Evolutionary conservation across 2,329 filamentous ascomycete genomes (phyloP).

Genomic region (Stachybotrys elegans): DNA sequence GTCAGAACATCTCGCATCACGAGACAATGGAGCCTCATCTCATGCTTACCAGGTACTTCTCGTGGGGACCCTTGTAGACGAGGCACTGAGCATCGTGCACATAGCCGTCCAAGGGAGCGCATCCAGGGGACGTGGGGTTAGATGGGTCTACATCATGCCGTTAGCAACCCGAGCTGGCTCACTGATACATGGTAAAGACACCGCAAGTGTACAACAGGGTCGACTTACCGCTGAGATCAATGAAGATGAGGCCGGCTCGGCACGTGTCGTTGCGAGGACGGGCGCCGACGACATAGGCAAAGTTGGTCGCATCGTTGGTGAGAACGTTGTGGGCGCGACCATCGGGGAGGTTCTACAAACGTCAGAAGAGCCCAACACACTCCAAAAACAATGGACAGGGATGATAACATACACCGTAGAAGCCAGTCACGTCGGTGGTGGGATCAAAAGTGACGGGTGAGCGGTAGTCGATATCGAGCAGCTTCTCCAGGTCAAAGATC

Average conservation of each 20-base stretch:
- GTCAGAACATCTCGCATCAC: too few relatives aligned
- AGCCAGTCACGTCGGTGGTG: conserved; percentile 24
- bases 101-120: conserved; percentile 42
- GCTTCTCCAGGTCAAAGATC: conserved; percentile 55
- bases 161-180: too few relatives aligned
- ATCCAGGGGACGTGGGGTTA: conserved; percentile 43
- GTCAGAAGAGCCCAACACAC: too few relatives aligned
- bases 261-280: conserved; percentile 41
- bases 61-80: conserved; percentile 44
- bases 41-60: too few relatives aligned
- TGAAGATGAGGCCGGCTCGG: conserved; percentile 30
- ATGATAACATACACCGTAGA: conserved; percentile 20
- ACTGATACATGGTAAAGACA: too few relatives aligned
- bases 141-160: too few relatives aligned
- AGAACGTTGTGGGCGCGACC: conserved; percentile 35
- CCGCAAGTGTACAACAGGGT: too few relatives aligned
- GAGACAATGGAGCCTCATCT: too few relatives aligned
- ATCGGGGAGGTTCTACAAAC: conserved; percentile 19
- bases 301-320: conserved; percentile 23
- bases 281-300: conserved; percentile 40
- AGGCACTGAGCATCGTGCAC: conserved; percentile 53
- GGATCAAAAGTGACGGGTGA: conserved; percentile 21
- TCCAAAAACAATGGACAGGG: too few relatives aligned
- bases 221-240: conserved; percentile 39
- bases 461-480: conserved; percentile 34